Evolutionary conservation across 2,329 filamentous ascomycete genomes (phyloP), one percentile per base, ranked within the genome.

Genomic region (Botrytis aclada): DNA sequence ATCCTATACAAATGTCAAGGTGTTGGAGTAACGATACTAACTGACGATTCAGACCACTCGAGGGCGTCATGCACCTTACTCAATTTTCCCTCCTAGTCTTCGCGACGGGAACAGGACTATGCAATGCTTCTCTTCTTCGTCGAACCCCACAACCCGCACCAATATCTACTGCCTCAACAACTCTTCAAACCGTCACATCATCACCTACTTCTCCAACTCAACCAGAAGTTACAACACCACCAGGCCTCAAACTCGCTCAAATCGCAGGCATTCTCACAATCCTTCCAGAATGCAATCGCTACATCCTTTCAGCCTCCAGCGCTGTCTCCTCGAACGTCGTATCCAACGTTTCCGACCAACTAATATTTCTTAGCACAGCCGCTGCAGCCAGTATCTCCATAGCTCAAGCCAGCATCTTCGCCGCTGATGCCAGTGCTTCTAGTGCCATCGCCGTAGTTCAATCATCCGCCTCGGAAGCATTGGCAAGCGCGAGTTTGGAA

Each of bases 51-150:
- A 43, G 56, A 61, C 41, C 22, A 41, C 32, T 67, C 62, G 37
- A 43, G 37, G 51, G 29, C 41, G 51, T 45, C 62, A 72, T 72
- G 70, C 45, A 67, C 47, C n/a, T 72, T 20, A 54, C 25, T 66
- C 58, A 41, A 39, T 43, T 51, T 37, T 41, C 45, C 14, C 45
- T 72, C 39, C 6, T 72, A 58, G 39, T 67, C 62, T 45, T 67
- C n/a, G 32, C 62, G 62, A 67, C 70, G 22, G 62, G 62, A 61
- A 32, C 56, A 37, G 37, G 39, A 43, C 51, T 72, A 22, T 72
- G 70, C 32, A 41, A 67, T 22, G 70, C 62, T 25, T 72, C 70
- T 47, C 39, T 58, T 29, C 51, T 66, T n/a, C 45, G 37, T 7
- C 45, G 62, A 20, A 29, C 37, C 37, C 25, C 67, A 22, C 22